Evolutionary conservation across 768 basidiomycete genomes (phyloP), one percentile per base, ranked within the genome.

Genomic region (Tricholoma sp.): DNA sequence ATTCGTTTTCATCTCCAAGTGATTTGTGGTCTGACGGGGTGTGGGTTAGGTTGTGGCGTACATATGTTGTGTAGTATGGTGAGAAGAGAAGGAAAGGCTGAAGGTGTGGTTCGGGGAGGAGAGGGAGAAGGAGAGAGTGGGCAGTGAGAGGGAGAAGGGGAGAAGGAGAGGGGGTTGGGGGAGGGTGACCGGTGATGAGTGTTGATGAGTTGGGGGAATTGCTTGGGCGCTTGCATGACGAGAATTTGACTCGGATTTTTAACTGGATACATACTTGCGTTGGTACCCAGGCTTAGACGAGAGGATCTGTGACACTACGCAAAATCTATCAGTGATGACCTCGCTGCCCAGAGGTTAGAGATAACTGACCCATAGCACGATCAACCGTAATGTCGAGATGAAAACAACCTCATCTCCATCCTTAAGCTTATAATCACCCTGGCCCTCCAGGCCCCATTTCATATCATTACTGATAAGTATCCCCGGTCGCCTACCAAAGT

Each of bases 391-490:
- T 0, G 95, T 98, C 18, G 93, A 96, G 57, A 99, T 98, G 69
- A 99, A 96, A 13, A 98, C 92, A 59, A 98, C 81, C 73, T 95
- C 91, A 67, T 99, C 97, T 0, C 82, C 78, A 32, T 85, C 74
- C 68, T 88, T 74, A 55, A 98, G 72, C 59, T 73, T 75, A 68
- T 96, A 97, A 6, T 89, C 86, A 18, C 91, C 86, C 69, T 98
- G 95, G 34, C 93, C 94, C 68, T 98, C 96, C 6, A 98, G 76
- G 70, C 98, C 95, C 96, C 96, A 98, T 64, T 98, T 95, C 1
- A 91, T 91, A 63, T 96, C 91, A 65, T 98, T 98, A 53, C 98
- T 84, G 4, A 98, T 96, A 3, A 99, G 77, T 36, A 99, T 97
- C 0, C 97, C 97, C 0, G 97, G 97, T 8, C 97, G 94, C 37